A percentile compares a stretch with the other conserved stretches of the same genome.
These are phyloP conservation scores for Erodium trifolium DNA, from an alignment of 441 rosid genomes.

Conservation along the genomic window DNA sequence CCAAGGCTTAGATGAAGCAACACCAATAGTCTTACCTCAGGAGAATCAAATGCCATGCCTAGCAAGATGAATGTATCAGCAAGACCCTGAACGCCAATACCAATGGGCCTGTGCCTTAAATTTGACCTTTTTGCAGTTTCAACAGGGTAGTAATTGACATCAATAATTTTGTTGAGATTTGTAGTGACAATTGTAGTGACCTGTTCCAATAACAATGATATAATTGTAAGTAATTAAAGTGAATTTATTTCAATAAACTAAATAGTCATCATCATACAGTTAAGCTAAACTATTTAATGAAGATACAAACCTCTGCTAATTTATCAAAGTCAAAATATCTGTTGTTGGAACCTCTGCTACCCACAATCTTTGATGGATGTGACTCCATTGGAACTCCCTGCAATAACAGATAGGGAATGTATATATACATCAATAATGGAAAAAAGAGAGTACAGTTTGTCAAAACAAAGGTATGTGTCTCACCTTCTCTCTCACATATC, in stretches of 20 bases:
- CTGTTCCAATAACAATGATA: constrained; percentile 27
- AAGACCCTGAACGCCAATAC: constrained; percentile 90
- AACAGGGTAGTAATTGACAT: constrained; percentile 56
- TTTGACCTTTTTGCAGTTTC: constrained; percentile 78
- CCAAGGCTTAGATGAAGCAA: background rate
- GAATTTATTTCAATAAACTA: background rate
- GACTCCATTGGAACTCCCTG: constrained; percentile 45
- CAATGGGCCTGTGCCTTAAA: constrained; percentile 71
- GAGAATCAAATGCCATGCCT: constrained; percentile 85
- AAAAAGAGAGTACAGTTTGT: background rate
- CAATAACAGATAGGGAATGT: too few relatives aligned
- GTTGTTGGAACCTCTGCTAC: constrained; percentile 61
- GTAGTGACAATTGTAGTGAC: constrained; percentile 59
- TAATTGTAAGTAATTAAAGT: too few relatives aligned
- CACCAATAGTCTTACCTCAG: constrained; percentile 40
- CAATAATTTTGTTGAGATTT: constrained; percentile 80
- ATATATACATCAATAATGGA: background rate
- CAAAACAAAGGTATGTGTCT: constrained; percentile 31
- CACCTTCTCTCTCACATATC: constrained; percentile 79
- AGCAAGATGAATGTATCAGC: constrained; percentile 83
- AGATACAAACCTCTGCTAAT: constrained; percentile 18
- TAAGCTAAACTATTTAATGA: background rate
- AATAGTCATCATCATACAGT: background rate
- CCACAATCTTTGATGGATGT: constrained; percentile 57
- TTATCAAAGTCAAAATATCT: constrained; percentile 79